These are phyloP conservation scores for Trypanosoma grayi DNA, from an alignment of 208 protist genomes.

Conservation along the genomic window DNA sequence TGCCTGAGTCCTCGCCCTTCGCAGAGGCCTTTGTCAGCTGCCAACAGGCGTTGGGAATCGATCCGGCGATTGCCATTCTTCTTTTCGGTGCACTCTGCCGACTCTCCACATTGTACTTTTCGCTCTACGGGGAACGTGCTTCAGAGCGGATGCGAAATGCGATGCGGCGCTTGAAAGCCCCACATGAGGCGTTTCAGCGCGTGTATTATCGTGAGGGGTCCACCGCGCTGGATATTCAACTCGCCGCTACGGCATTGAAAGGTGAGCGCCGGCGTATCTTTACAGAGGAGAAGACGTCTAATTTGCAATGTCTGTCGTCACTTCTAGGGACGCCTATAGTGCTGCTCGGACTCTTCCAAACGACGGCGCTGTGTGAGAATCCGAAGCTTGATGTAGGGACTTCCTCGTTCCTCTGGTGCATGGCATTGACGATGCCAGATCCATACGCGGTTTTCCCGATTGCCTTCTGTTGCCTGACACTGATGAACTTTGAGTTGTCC, in stretches of 20 bases:
- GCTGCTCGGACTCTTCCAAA: constrained; percentile 57
- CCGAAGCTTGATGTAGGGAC: constrained; percentile 51
- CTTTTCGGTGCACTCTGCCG: constrained; percentile 53
- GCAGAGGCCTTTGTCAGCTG: constrained; percentile 38
- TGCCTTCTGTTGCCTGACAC: constrained; percentile 54
- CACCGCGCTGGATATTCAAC: constrained; percentile 75
- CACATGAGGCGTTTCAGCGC: constrained; percentile 73
- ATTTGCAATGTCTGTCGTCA: constrained; percentile 60
- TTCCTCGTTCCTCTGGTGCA: constrained; percentile 76
- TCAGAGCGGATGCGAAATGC: constrained; percentile 73
- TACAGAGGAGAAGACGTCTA: constrained; percentile 65
- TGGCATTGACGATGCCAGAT: constrained; percentile 69
- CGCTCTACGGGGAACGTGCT: constrained; percentile 84
- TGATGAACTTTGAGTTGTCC: constrained; percentile 88
- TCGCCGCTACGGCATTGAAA: constrained; percentile 67
- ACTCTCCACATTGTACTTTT: constrained; percentile 62
- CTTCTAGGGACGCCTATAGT: constrained; percentile 64
- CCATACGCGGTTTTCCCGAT: constrained; percentile 67
- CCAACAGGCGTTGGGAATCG: constrained; percentile 44
- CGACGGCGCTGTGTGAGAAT: constrained; percentile 61
- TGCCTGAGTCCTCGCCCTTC: constrained; percentile 21
- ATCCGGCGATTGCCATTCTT: constrained; percentile 52
- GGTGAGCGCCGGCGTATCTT: constrained; percentile 78
- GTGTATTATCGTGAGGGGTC: constrained; percentile 72
- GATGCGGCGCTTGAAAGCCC: constrained; percentile 53